Conservation (phyloP, 345 rosid species). For the Corchorus olitorius region DNA sequence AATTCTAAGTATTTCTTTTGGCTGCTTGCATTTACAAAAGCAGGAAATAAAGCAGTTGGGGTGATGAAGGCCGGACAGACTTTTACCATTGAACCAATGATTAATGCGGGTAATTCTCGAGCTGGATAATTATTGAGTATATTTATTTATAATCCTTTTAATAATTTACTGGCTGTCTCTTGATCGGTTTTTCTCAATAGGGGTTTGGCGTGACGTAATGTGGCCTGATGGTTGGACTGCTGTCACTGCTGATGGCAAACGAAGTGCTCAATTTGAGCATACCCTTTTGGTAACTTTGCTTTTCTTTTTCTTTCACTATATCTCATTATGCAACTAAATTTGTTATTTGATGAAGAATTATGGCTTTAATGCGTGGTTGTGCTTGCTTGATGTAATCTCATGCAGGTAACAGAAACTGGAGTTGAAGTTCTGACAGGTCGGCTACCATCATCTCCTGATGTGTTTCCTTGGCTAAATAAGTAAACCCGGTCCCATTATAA, state of each 20-base stretch:
- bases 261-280: slow-evolving; percentile 99
- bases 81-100: slow-evolving; percentile 98
- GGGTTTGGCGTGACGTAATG: slow-evolving; percentile 84
- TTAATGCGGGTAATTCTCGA: slow-evolving; percentile 69
- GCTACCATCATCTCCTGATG: slow-evolving; percentile 74
- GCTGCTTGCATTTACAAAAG: slow-evolving; percentile 40
- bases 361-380: neutral
- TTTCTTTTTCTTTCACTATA: neutral
- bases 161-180: neutral
- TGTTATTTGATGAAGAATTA: neutral
- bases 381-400: neutral
- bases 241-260: slow-evolving; percentile 89
- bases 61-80: slow-evolving; percentile 97
- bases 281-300: slow-evolving; percentile 69
- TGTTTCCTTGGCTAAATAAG: slow-evolving; percentile 71
- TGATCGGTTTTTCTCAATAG: slow-evolving; percentile 31
- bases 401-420: slow-evolving; percentile 89
- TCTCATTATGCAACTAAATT: neutral
- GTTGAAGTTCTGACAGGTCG: slow-evolving; percentile 91
- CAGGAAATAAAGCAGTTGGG: slow-evolving; percentile 98
- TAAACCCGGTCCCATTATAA: neutral
- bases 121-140: neutral
- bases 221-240: slow-evolving; percentile 99
- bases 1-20: neutral
- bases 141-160: neutral